A percentile compares a stretch with the other conserved stretches of the same genome.
Conservation (phyloP, 2,329 filamentous ascomycete genomes). For the Cladosporium sp. region DNA sequence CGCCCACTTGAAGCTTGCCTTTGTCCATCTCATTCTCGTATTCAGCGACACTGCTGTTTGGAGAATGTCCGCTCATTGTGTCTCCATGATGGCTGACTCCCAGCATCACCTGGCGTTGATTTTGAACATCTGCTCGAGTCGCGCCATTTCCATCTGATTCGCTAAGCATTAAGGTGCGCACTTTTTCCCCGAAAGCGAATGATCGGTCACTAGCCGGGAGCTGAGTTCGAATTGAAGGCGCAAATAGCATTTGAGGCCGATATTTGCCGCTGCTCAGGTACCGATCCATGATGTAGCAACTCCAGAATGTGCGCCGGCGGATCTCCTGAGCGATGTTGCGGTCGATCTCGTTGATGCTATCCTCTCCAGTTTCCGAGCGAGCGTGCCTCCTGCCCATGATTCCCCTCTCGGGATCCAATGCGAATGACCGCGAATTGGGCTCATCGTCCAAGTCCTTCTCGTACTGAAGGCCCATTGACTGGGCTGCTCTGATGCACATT, state of each 20-base stretch:
- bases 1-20: slow-evolving; percentile 50
- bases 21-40: slow-evolving; percentile 36
- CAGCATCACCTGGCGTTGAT: slow-evolving; percentile 39
- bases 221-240: slow-evolving; percentile 60
- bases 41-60: slow-evolving; percentile 12
- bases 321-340: slow-evolving; percentile 59
- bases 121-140: slow-evolving; percentile 37
- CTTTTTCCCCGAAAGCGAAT: slow-evolving; percentile 59
- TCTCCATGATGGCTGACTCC: slow-evolving; percentile 20
- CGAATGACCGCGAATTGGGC: slow-evolving; percentile 33
- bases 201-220: slow-evolving; percentile 64
- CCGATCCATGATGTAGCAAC: slow-evolving; percentile 68
- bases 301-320: slow-evolving; percentile 67
- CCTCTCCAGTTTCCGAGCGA: slow-evolving; percentile 19
- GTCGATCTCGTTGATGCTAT: slow-evolving; percentile 28
- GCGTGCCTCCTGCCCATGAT: slow-evolving; percentile 30
- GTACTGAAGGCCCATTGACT: slow-evolving; percentile 58
- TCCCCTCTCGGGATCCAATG: slow-evolving; percentile 35
- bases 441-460: slow-evolving; percentile 44
- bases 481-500: slow-evolving; percentile 56
- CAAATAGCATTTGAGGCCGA: slow-evolving; percentile 55
- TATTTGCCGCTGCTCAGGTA: slow-evolving; percentile 63
- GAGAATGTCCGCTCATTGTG: slow-evolving; percentile 15
- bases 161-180: slow-evolving; percentile 47
- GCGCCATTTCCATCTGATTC: slow-evolving; percentile 38